phyloP scores from a whole-genome alignment of 164 flowering plant species.

The Umbilicus rupestris region DNA sequence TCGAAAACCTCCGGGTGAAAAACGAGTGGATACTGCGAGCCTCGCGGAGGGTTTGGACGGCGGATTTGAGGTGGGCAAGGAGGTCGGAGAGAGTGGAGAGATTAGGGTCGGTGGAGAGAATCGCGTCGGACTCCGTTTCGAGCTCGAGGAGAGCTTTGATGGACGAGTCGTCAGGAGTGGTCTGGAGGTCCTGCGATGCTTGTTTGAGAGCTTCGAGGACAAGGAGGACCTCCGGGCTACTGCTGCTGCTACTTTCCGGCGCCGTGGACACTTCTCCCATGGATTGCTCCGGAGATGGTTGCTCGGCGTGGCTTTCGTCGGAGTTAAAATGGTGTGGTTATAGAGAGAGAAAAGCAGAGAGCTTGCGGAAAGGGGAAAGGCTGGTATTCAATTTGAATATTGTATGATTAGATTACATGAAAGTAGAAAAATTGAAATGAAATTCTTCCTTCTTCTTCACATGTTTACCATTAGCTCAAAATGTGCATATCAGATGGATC shows the following conservation, averaged over 20 bases:
- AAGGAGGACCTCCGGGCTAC: constrained; percentile 27
- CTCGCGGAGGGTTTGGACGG: constrained; percentile 21
- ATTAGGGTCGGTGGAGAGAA: constrained; percentile 53
- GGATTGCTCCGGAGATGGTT: not conserved
- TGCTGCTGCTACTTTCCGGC: constrained; percentile 18
- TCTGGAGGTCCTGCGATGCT: constrained; percentile 55
- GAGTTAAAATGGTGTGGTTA: not conserved
- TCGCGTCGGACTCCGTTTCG: constrained; percentile 28
- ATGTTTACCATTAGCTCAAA: too few species aligned
- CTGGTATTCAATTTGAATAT: too few species aligned
- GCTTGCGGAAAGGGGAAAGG: too few species aligned
- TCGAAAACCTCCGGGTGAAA: constrained; percentile 41
- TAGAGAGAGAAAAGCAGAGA: not conserved
- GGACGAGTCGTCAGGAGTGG: constrained; percentile 18
- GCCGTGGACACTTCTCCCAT: constrained; percentile 18
- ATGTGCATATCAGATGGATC: too few species aligned
- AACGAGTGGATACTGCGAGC: constrained; percentile 28
- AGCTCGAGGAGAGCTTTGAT: constrained; percentile 62
- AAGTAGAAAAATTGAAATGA: too few species aligned
- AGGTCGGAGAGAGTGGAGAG: constrained; percentile 44
- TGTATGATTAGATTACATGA: too few species aligned
- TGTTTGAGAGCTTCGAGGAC: constrained; percentile 63
- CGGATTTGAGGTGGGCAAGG: constrained; percentile 33
- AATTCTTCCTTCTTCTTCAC: too few species aligned
- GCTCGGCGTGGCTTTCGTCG: not conserved